Conservation (phyloP, 208 protist species). For the Porcisia deanei region DNA sequence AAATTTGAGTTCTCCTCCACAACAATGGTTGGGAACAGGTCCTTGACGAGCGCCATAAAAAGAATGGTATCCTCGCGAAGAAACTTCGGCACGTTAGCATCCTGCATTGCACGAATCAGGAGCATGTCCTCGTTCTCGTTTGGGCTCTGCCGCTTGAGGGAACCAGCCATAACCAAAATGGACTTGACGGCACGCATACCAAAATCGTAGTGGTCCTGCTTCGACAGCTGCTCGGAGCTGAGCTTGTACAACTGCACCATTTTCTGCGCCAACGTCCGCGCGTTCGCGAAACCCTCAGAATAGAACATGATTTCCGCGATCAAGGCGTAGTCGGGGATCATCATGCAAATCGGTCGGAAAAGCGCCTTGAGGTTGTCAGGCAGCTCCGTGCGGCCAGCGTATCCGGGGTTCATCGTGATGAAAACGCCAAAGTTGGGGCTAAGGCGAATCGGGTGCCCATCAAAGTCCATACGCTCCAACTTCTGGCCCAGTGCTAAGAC, state of each 20-base stretch:
- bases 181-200: conserved; percentile 97
- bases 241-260: conserved; percentile 97
- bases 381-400: conserved; percentile 96
- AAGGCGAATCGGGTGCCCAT: conserved; percentile 92
- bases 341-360: conserved; percentile 98
- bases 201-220: conserved; percentile 97
- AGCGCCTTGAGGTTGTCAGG: conserved; percentile 98
- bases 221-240: conserved; percentile 95
- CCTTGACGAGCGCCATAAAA: conserved; percentile 93
- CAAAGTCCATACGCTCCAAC: conserved; percentile 90
- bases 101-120: conserved; percentile 94
- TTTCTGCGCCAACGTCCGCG: conserved; percentile 94
- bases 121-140: conserved; percentile 94
- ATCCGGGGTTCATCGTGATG: conserved; percentile 98
- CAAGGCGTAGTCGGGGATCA: conserved; percentile 97
- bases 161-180: conserved; percentile 95
- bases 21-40: conserved; percentile 92
- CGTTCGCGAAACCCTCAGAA: conserved; percentile 96
- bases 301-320: conserved; percentile 98
- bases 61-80: conserved; percentile 94
- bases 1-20: conserved; percentile 84
- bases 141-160: conserved; percentile 88
- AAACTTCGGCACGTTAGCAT: conserved; percentile 96
- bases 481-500: conserved; percentile 90
- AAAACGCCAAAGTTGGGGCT: conserved; percentile 96